Percentiles rank a stretch among this genome's conserved stretches.
These are phyloP conservation scores for Alnus glutinosa DNA, from an alignment of 306 rosid species.

Conservation along the genomic window DNA sequence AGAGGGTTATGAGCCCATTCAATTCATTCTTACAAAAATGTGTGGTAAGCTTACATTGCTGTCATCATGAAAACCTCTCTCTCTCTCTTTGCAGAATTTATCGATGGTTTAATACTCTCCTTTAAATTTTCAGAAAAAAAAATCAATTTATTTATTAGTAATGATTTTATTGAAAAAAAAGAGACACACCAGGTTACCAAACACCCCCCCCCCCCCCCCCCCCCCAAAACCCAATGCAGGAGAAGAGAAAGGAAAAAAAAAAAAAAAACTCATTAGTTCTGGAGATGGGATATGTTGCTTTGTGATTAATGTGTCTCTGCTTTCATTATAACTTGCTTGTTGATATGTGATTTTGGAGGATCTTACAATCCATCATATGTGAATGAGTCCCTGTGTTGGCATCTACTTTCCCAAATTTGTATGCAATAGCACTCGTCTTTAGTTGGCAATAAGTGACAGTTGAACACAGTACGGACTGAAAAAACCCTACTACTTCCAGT, in stretches of 20 bases:
- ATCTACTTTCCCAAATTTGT: conserved; percentile 13
- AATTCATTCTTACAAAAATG: conserved; percentile 74
- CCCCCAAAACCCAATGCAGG: background rate
- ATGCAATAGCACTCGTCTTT: background rate
- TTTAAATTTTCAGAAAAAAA: background rate
- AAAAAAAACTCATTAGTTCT: background rate
- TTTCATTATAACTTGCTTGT: background rate
- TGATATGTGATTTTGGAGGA: background rate
- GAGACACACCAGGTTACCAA: background rate
- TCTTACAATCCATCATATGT: conserved; percentile 5
- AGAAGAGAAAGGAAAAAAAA: background rate
- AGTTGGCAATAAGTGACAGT: conserved; percentile 5
- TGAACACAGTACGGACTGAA: conserved; percentile 2
- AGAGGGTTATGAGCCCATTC: conserved; percentile 74
- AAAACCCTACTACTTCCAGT: background rate
- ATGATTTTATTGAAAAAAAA: background rate
- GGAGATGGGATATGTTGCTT: background rate
- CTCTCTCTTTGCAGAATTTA: background rate
- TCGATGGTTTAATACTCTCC: background rate
- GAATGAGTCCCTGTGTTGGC: conserved; percentile 7
- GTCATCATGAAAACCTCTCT: background rate
- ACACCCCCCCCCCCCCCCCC: background rate
- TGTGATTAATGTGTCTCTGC: background rate
- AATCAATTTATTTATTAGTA: background rate
- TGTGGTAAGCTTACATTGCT: conserved; percentile 60